phyloP scores from a whole-genome alignment of 768 basidiomycete genomes.

The Trametopsis cervina region DNA sequence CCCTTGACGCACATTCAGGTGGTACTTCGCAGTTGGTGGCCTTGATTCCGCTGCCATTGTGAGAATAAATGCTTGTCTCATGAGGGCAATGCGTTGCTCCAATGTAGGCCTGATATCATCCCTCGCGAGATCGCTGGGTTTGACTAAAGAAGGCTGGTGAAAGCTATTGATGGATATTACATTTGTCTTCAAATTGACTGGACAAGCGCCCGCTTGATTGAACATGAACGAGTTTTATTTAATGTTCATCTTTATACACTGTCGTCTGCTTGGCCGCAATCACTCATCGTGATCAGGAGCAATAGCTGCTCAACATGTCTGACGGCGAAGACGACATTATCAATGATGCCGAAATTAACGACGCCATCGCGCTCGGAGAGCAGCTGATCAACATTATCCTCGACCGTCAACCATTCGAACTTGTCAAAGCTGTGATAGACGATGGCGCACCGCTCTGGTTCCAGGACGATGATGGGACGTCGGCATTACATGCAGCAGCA shows the following conservation, averaged over 20 bases:
- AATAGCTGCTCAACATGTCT: no score
- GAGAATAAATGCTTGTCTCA: constrained; percentile 2
- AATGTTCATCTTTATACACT: no score
- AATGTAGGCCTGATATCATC: constrained; percentile 10
- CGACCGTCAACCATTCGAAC: constrained; percentile 34
- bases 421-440: constrained; percentile 44
- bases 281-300: no score
- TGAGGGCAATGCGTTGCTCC: no score
- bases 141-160: constrained; percentile 19
- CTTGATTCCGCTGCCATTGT: constrained; percentile 6
- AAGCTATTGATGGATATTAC: constrained; percentile 16
- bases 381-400: constrained; percentile 55
- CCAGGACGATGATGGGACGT: constrained; percentile 75
- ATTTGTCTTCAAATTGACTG: no score
- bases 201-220: no score
- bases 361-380: constrained; percentile 40
- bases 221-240: no score
- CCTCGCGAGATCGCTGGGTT: constrained; percentile 19
- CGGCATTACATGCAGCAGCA: constrained; percentile 81
- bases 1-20: constrained; percentile 11
- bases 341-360: constrained; percentile 17
- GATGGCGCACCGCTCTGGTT: constrained; percentile 84
- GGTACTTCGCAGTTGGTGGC: constrained; percentile 2
- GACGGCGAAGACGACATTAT: neutral
- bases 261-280: no score